phyloP scores from a whole-genome alignment of 2,329 filamentous ascomycete species.

The Botryosphaeria dothidea region DNA sequence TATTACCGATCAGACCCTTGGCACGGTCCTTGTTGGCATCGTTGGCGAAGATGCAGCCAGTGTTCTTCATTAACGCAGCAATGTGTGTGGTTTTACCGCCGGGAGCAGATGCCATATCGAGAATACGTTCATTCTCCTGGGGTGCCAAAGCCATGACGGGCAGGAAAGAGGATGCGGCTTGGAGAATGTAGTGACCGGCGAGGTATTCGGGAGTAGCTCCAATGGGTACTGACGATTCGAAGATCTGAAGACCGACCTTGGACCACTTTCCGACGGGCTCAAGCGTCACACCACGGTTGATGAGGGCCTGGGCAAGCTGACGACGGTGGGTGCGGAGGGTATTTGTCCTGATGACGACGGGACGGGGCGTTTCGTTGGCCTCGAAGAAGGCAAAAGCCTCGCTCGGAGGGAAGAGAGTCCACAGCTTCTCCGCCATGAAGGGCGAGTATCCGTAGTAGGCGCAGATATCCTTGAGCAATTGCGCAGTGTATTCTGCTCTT shows the following conservation, averaged over 20 bases:
- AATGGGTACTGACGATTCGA: conserved; percentile 83
- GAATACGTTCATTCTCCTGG: conserved; percentile 85
- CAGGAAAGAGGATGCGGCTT: conserved; percentile 94
- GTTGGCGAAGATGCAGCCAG: conserved; percentile 92
- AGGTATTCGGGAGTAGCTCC: conserved; percentile 97
- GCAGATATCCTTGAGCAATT: conserved; percentile 89
- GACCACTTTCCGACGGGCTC: conserved; percentile 99
- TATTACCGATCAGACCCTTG: conserved; percentile 97
- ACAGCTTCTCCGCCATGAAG: conserved; percentile 94
- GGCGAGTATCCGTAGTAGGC: conserved; percentile 95
- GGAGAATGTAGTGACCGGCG: conserved; percentile 95
- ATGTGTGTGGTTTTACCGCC: conserved; percentile 97
- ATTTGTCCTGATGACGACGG: conserved; percentile 95
- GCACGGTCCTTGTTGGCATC: conserved; percentile 91
- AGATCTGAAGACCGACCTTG: conserved; percentile 95
- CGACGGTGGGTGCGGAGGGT: conserved; percentile 76
- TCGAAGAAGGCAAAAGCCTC: conserved; percentile 99
- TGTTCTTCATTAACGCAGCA: conserved; percentile 97
- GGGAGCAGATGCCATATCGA: conserved; percentile 94
- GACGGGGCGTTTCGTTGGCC: conserved; percentile 92
- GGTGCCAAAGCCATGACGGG: conserved; percentile 97
- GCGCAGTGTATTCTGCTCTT: conserved; percentile 81
- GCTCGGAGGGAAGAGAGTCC: conserved; percentile 84
- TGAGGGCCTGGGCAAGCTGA: conserved; percentile 88
- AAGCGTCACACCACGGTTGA: conserved; percentile 93